Evolutionary conservation across 805 yeast species (phyloP).

Genomic region (Candida cerambycidarum): DNA sequence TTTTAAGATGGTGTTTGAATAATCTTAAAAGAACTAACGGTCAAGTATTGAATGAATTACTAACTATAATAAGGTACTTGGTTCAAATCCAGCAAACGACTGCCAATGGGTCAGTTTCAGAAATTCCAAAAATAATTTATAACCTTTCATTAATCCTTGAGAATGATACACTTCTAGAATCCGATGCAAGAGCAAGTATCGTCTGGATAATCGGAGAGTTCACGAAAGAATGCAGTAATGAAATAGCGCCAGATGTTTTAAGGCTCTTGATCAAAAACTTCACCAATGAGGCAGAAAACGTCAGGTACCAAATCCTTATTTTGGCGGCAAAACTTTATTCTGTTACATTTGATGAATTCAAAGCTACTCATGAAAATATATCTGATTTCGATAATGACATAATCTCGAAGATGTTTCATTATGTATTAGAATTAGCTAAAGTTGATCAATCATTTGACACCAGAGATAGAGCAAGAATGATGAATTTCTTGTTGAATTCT

Average conservation of each 20-base stretch:
- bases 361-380: constrained; percentile 17
- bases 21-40: constrained; percentile 39
- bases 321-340: constrained; percentile 73
- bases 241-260: constrained; percentile 73
- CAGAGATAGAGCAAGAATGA: constrained; percentile 80
- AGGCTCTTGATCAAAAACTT: constrained; percentile 57
- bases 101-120: constrained; percentile 20
- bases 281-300: constrained; percentile 52
- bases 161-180: constrained; percentile 24
- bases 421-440: constrained; percentile 61
- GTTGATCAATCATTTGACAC: constrained; percentile 76
- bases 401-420: constrained; percentile 54
- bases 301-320: constrained; percentile 68
- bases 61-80: constrained; percentile 70
- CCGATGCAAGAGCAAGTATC: constrained; percentile 72
- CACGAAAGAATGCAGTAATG: constrained; percentile 34
- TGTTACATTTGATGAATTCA: constrained; percentile 48
- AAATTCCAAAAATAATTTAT: constrained; percentile 54
- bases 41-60: constrained; percentile 56
- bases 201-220: constrained; percentile 93
- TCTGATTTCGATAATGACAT: constrained; percentile 24
- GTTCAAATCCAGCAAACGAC: constrained; percentile 53
- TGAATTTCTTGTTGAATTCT: constrained; percentile 57
- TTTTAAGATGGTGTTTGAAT: constrained; percentile 63
- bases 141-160: constrained; percentile 40